Evolutionary conservation across 805 yeast species (phyloP), one percentile per base, ranked within the genome.

Genomic region (Lipomyces yamanashiensis): DNA sequence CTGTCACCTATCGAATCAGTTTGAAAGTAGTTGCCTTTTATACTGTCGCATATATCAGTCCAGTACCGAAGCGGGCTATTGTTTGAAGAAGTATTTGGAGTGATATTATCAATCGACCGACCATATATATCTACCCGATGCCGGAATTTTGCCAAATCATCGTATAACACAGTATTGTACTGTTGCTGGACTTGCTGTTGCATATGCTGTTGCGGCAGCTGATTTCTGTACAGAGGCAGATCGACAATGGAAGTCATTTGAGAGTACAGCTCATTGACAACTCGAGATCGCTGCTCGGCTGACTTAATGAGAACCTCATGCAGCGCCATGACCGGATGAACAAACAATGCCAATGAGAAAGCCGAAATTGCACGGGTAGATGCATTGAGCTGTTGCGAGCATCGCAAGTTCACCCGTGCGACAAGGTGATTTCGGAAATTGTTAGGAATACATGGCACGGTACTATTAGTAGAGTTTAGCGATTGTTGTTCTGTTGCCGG

Each of bases 251-350:
- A 41, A 21, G 61, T 53, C 55, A 64, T 47, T 47, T 64, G 66
- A n/a, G 55, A 45, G 50, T 55, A 54, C 3, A 66, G 59, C 34
- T 66, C 69, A 33, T 61, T 68, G 43, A 60, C 67, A 23, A 63
- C 62, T 21, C 61, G 58, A n/a, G 59, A 47, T 13, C 62, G 63
- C 57, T 66, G 66, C 33, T 66, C 64, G 15, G 64, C 58, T 3
- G 62, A 54, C 33, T 63, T 59, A 33, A 59, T 59, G 17, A 63
- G 55, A 12, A 66, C 69, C 8, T 66, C 63, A 41, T 59, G 63
- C 8, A 56, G 53, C 3, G 64, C 59, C 61, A 66, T 62, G n/a
- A 53, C 56, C 3, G 69, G 69, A 50, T 66, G 69, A 7, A 66
- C 54, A 44, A 58, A 66, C 50, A 58, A 43, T 2, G 67, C 63